A percentile compares a stretch with the other conserved stretches of the same genome.
Evolutionary conservation across 2,329 filamentous ascomycete species (phyloP).

Genomic region (Penicillium sp.): DNA sequence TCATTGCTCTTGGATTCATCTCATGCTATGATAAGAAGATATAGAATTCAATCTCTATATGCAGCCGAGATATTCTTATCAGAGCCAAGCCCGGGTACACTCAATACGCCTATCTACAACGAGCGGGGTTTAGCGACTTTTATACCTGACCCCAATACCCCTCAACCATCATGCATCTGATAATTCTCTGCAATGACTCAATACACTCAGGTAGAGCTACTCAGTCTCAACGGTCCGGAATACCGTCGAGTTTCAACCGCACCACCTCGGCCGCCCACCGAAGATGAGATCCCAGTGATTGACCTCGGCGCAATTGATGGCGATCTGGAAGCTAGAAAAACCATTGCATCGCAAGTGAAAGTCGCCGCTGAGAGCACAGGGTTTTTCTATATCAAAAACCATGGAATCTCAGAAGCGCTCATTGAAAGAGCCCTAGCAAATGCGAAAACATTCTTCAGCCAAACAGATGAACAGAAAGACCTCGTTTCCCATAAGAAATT

Average conservation of each 20-base stretch:
- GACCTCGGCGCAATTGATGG: conserved; percentile 47
- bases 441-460: conserved; percentile 48
- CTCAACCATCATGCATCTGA: not conserved
- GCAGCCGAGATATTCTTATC: not conserved
- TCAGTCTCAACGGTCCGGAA: conserved; percentile 47
- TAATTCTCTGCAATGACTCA: not conserved
- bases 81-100: not conserved
- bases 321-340: conserved; percentile 36
- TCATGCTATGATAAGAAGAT: not conserved
- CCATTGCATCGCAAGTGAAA: conserved; percentile 45
- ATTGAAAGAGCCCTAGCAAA: conserved; percentile 18
- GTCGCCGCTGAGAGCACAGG: conserved; percentile 52
- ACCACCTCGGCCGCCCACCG: conserved; percentile 41
- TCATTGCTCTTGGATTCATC: not conserved
- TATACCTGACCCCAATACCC: not conserved
- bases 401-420: conserved; percentile 43
- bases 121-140: not conserved
- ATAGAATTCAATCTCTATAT: not conserved
- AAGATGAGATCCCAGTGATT: conserved; percentile 55
- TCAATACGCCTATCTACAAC: not conserved
- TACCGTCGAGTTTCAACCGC: conserved; percentile 46
- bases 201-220: conserved; percentile 45
- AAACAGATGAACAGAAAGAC: conserved; percentile 47
- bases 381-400: conserved; percentile 58
- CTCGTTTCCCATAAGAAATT: conserved; percentile 34